phyloP scores from a whole-genome alignment of 345 rosid genomes.

The Brassica incana region DNA sequence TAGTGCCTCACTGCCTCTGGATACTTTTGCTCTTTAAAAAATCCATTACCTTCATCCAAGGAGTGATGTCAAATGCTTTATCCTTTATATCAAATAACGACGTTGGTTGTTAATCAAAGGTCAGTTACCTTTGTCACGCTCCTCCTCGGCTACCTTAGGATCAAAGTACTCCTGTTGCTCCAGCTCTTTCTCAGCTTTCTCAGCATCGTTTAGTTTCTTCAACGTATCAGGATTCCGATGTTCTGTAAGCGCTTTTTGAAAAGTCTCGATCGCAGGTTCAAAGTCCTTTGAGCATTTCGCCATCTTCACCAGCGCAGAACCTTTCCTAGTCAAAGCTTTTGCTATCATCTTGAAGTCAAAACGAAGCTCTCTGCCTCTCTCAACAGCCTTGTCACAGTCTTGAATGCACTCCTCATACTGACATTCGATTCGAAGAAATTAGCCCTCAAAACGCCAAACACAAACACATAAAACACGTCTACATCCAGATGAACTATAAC shows the following conservation, averaged over 20 bases:
- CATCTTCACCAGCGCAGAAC: conserved; percentile 74
- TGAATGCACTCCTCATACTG: conserved; percentile 82
- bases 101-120: background rate
- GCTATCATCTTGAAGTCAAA: conserved; percentile 94
- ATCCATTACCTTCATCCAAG: conserved; percentile 65
- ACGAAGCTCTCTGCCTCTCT: conserved; percentile 96
- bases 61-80: background rate
- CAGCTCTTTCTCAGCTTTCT: conserved; percentile 86
- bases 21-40: conserved; percentile 81
- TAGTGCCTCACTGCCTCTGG: conserved; percentile 95
- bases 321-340: conserved; percentile 93
- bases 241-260: conserved; percentile 98
- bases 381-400: conserved; percentile 97
- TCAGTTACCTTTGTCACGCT: conserved; percentile 86
- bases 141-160: conserved; percentile 88
- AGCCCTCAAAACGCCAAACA: background rate
- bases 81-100: background rate
- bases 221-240: conserved; percentile 94
- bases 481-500: background rate
- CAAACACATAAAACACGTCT: background rate
- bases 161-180: conserved; percentile 93
- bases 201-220: conserved; percentile 90
- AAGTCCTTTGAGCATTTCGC: conserved; percentile 74
- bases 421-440: background rate
- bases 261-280: conserved; percentile 83